Base-by-base conservation (phyloP, 1,284 basidiomycete genomes). In the Pseudozyma tsukubaensis region DNA sequence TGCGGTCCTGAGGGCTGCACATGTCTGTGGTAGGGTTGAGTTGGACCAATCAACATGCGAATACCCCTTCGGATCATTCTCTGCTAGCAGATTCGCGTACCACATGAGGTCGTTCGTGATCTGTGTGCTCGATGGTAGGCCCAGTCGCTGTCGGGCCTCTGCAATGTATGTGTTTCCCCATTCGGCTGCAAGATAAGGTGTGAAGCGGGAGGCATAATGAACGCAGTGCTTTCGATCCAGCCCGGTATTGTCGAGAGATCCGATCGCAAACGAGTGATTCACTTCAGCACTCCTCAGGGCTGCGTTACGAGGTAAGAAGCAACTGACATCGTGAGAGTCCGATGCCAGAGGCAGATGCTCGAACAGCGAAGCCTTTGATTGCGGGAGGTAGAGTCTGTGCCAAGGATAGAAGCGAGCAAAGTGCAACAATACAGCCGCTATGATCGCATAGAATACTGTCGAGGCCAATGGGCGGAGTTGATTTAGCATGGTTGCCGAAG, bases 11-110 rank as follows among this genome's bases (percentile, higher is more conserved):
- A 29, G 21, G 18, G 12, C 21, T 21, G 8, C 18, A 19, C 51
- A 59, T 7, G 56, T 32, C 9, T 29, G 16, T 13, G 37, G 14
- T 4, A 42, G 19, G 34, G 47, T 32, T 19, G 29, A 9, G n/a
- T 66, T 29, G 10, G 63, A 50, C 57, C 57, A 66, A 4, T 45
- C 19, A 8, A 45, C 4, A 12, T 50, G 24, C 6, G 48, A 51
- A 14, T 45, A 66, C n/a, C 11, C 2, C 1, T 45, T 4, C 1
- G 63, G 51, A 0, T 59, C 51, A 10, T 50, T 18, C 42, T 59
- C 63, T 8, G 63, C 63, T 14, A 66, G 19, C 10, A 66, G 36
- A 21, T 66, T 66, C 9, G 63, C 56, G 29, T 59, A 59, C 63
- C 63, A 66, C 3, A 66, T 35, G 10, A 66, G 48, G 14, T 66